Evolutionary conservation across 257 asterid species (phyloP).

Genomic region (Fraxinus quadrangulata): DNA sequence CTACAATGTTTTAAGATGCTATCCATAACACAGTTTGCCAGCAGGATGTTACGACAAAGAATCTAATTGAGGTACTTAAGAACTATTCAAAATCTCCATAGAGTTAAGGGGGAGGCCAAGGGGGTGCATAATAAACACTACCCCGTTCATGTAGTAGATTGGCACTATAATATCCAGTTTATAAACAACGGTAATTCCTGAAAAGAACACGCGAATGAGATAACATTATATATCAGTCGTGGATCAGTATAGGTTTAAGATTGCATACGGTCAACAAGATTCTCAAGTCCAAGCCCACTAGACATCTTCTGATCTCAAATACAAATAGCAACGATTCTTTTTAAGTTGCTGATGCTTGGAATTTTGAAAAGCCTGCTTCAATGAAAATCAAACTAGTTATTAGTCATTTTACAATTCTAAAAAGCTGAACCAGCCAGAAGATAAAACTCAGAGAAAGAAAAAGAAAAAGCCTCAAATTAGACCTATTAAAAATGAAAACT

Average conservation of each 20-base stretch:
- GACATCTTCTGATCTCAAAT: slow-evolving; percentile 46
- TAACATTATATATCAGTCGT: background rate
- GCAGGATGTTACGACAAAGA: background rate
- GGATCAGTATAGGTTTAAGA: slow-evolving; percentile 22
- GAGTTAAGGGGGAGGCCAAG: background rate
- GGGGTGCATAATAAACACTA: background rate
- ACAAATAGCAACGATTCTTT: slow-evolving; percentile 4
- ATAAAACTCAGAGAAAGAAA: background rate
- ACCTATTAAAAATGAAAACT: background rate
- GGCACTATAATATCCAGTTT: background rate
- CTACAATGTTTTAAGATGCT: background rate
- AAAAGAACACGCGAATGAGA: slow-evolving; percentile 3
- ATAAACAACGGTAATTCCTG: background rate
- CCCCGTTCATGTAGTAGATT: background rate
- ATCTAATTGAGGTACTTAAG: background rate
- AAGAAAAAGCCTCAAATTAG: background rate
- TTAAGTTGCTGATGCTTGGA: slow-evolving; percentile 3
- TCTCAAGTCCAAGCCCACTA: slow-evolving; percentile 71
- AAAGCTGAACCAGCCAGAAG: background rate
- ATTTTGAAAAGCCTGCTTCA: background rate
- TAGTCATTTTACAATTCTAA: background rate
- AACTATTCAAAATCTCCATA: background rate
- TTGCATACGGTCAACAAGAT: slow-evolving; percentile 82
- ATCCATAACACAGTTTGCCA: background rate
- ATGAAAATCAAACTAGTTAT: background rate